Conservation (phyloP, 441 rosid genomes). For the Omphalea diandra region DNA sequence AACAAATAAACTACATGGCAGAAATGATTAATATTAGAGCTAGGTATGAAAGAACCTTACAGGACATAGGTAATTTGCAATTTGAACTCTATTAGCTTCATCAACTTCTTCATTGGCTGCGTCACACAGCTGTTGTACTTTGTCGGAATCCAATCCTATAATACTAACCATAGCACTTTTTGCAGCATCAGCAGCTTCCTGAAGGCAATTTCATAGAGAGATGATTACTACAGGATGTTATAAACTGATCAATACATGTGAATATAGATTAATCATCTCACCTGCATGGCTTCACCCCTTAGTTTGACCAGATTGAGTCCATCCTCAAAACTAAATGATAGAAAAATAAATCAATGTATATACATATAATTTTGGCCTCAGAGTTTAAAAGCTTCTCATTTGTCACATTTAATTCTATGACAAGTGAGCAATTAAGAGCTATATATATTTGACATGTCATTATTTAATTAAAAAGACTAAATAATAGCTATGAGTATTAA, state of each 20-base stretch:
- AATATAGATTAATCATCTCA: conserved; percentile 20
- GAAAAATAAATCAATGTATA: no score
- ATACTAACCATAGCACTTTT: conserved; percentile 94
- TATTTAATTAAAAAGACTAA: no score
- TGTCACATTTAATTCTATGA: no score
- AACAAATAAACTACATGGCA: neutral
- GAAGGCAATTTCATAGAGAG: conserved; percentile 20
- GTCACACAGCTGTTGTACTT: conserved; percentile 85
- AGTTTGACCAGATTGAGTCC: conserved; percentile 96
- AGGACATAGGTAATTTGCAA: conserved; percentile 82
- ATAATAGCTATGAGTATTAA: no score
- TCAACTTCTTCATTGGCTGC: conserved; percentile 92
- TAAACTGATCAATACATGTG: neutral
- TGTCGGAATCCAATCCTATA: conserved; percentile 81
- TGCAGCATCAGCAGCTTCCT: conserved; percentile 99
- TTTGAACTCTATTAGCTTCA: conserved; percentile 76
- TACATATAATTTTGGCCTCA: no score
- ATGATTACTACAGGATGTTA: conserved; percentile 16
- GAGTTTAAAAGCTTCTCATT: no score
- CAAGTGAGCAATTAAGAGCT: no score
- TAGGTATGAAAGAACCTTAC: conserved; percentile 35
- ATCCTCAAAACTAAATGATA: conserved; percentile 98
- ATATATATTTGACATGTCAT: no score
- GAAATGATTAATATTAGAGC: neutral
- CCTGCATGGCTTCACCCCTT: conserved; percentile 99